A percentile compares a stretch with the other conserved stretches of the same genome.
phyloP scores from a whole-genome alignment of 257 asterid genomes.

The Scutellaria barbata region DNA sequence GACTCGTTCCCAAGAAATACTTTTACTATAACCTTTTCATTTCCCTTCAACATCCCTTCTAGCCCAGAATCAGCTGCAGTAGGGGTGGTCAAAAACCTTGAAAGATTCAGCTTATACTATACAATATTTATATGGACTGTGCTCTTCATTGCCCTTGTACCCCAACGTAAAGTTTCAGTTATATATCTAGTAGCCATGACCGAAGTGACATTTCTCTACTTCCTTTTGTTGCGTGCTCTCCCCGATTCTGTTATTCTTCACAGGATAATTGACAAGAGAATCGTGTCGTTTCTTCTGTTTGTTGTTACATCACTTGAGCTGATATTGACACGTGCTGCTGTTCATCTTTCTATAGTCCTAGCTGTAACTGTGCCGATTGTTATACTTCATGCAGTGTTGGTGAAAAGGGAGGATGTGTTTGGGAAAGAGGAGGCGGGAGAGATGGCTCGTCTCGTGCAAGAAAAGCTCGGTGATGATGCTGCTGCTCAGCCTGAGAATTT shows the following conservation, averaged over 20 bases:
- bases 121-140: constrained; percentile 60
- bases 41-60: constrained; percentile 65
- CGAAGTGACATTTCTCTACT: constrained; percentile 55
- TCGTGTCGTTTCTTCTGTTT: constrained; percentile 47
- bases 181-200: constrained; percentile 54
- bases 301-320: constrained; percentile 37
- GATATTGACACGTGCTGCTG: constrained; percentile 50
- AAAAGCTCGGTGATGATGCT: constrained; percentile 27
- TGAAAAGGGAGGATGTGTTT: constrained; percentile 40
- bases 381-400: constrained; percentile 51
- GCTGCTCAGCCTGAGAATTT: constrained; percentile 34
- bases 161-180: constrained; percentile 60
- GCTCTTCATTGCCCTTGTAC: constrained; percentile 65
- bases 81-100: constrained; percentile 53
- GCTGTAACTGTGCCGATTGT: constrained; percentile 57
- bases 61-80: constrained; percentile 61
- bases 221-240: constrained; percentile 47
- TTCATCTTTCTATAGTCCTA: constrained; percentile 58
- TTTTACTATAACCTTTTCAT: constrained; percentile 41
- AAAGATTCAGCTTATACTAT: constrained; percentile 47
- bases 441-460: constrained; percentile 42
- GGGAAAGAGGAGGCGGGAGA: constrained; percentile 39
- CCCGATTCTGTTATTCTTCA: constrained; percentile 51
- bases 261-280: constrained; percentile 42
- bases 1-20: constrained; percentile 24